A percentile compares a stretch with the other conserved stretches of the same genome.
Conservation (phyloP, 164 flowering plant species). For the Aristolochia fimbriata region DNA sequence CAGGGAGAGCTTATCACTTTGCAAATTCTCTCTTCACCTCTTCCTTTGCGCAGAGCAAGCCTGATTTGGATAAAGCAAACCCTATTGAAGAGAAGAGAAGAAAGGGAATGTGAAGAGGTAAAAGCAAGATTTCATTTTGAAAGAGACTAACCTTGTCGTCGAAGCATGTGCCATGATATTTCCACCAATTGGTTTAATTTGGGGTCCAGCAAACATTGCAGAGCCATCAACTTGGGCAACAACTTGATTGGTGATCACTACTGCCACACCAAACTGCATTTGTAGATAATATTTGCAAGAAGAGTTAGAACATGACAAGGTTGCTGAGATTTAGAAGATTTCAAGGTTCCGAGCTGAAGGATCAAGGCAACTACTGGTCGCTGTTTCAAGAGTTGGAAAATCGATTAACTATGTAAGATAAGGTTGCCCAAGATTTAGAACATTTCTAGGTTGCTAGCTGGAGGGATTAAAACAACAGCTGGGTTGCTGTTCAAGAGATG, state of each 20-base stretch:
- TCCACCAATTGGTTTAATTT: conserved; percentile 93
- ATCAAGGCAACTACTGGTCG: too few species aligned
- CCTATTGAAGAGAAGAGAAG: background rate
- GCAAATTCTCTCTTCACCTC: conserved; percentile 91
- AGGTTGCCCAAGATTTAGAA: too few species aligned
- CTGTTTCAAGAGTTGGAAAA: too few species aligned
- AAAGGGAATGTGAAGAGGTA: background rate
- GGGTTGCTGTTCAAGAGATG: too few species aligned
- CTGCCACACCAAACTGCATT: conserved; percentile 86
- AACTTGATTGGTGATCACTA: conserved; percentile 97
- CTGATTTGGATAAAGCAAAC: conserved; percentile 20
- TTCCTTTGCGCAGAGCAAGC: conserved; percentile 83
- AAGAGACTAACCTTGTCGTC: conserved; percentile 63
- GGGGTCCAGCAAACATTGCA: conserved; percentile 91
- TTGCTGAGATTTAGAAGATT: too few species aligned
- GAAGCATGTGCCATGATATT: conserved; percentile 99
- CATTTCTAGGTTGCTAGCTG: too few species aligned
- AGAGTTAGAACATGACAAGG: too few species aligned
- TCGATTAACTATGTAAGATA: too few species aligned
- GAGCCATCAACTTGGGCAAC: conserved; percentile 97
- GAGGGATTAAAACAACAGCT: too few species aligned
- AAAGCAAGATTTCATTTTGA: background rate
- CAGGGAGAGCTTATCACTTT: conserved; percentile 97
- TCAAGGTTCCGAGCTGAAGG: too few species aligned
- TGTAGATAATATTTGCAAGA: conserved; percentile 1